Conservation (phyloP, 371 early-diverging fungal genomes). For the Funneliformis caledonium region DNA sequence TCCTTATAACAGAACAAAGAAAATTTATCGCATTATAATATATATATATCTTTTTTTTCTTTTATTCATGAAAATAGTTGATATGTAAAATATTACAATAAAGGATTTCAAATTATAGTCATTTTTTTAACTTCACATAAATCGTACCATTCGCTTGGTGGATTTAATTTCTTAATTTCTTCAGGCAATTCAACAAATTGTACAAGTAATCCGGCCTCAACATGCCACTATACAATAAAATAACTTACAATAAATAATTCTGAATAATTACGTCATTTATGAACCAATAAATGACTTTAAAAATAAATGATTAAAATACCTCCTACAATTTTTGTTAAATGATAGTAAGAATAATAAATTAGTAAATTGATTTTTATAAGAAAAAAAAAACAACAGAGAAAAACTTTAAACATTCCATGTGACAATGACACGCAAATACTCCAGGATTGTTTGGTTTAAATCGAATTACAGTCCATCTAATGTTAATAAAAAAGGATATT, state of each 20-base stretch:
- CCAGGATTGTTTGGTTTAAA: conserved; percentile 23
- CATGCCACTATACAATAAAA: conserved; percentile 10
- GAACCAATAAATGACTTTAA: not conserved
- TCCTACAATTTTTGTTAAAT: not conserved
- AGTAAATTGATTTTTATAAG: not conserved
- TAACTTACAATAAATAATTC: not conserved
- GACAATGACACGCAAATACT: conserved; percentile 26
- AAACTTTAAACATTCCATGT: not conserved
- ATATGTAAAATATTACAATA: too few species aligned
- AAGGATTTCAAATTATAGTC: too few species aligned
- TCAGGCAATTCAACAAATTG: conserved; percentile 8
- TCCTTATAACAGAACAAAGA: too few species aligned
- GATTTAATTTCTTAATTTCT: too few species aligned
- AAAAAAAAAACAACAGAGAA: not conserved
- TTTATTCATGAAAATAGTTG: too few species aligned
- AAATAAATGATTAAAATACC: not conserved
- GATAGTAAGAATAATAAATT: too few species aligned
- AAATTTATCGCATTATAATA: too few species aligned
- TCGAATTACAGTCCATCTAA: not conserved
- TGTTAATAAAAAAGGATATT: not conserved
- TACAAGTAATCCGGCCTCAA: conserved; percentile 3
- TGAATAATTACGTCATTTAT: not conserved
- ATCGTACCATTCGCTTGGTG: too few species aligned
- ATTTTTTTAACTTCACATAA: too few species aligned
- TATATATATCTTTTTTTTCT: too few species aligned